Evolutionary conservation across 169 alveolate genomes (phyloP).

Genomic region (Cryptosporidium meleagridis): DNA sequence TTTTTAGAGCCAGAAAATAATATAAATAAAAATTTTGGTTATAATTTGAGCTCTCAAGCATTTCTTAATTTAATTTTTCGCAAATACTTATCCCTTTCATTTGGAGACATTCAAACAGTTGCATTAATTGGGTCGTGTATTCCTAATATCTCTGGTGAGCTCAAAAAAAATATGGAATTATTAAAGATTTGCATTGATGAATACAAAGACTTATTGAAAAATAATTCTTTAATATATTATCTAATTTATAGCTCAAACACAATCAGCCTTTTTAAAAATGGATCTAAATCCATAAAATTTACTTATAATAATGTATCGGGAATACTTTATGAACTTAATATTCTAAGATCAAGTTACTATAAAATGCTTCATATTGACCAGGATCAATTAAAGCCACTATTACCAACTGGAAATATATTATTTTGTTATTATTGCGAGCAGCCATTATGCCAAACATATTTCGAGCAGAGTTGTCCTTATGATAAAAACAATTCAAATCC

Average conservation of each 20-base stretch:
- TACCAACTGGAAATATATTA: conserved; percentile 59
- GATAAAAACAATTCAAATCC: background rate
- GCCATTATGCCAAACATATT: conserved; percentile 17
- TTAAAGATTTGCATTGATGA: conserved; percentile 13
- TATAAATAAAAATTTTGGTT: background rate
- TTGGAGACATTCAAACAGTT: conserved; percentile 69
- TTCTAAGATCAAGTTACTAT: conserved; percentile 15
- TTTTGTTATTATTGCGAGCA: conserved; percentile 64
- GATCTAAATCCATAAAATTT: background rate
- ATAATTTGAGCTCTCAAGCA: background rate
- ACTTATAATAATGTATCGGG: background rate
- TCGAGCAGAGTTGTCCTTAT: background rate
- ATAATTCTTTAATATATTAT: conserved; percentile 16
- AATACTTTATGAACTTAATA: conserved; percentile 38
- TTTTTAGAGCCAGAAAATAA: background rate
- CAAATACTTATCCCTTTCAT: conserved; percentile 22
- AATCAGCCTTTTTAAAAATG: background rate
- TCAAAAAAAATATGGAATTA: background rate
- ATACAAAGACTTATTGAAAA: conserved; percentile 27
- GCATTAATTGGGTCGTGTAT: conserved; percentile 41
- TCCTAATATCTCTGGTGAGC: background rate
- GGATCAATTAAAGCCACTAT: background rate
- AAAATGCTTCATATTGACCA: background rate
- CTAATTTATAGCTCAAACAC: background rate
- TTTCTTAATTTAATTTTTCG: background rate